A percentile compares a stretch with the other conserved stretches of the same genome.
Conservation (phyloP, 495 filamentous ascomycete genomes). For the Pseudoneurospora amorphoporcata region DNA sequence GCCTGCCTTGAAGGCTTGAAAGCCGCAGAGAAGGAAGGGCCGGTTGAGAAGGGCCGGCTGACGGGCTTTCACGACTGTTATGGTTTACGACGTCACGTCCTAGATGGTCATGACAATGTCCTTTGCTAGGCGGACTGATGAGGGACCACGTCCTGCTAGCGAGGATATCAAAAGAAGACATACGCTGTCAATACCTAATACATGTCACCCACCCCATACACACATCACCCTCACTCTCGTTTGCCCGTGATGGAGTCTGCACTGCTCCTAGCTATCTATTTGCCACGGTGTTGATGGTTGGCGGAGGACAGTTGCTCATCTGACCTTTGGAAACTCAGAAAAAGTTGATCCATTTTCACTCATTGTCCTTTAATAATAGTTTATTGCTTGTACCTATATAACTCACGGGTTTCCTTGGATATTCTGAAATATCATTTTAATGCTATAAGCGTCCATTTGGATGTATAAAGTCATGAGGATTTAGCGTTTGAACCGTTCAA, state of each 20-base stretch:
- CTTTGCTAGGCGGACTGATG: constrained; percentile 8
- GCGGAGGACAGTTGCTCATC: not conserved
- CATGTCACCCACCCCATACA: constrained; percentile 1
- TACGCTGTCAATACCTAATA: constrained; percentile 10
- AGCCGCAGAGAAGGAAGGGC: not conserved
- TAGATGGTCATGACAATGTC: constrained; percentile 26
- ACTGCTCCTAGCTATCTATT: not conserved
- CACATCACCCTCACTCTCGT: not conserved
- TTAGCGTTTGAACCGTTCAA: not conserved
- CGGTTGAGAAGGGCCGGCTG: not conserved
- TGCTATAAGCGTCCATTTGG: not conserved
- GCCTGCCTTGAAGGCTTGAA: not conserved
- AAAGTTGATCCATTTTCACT: not conserved
- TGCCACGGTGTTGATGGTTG: not conserved
- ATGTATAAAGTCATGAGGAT: not conserved
- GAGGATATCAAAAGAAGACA: constrained; percentile 6
- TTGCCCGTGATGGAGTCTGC: not conserved
- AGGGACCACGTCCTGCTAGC: constrained; percentile 1
- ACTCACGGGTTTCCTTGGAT: not conserved
- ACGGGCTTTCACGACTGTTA: constrained; percentile 26
- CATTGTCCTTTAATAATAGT: not conserved
- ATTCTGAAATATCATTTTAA: not conserved
- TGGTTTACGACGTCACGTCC: constrained; percentile 31
- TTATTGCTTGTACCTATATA: not conserved
- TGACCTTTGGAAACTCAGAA: not conserved